Conservation (phyloP, 257 asterid genomes). For the Gardenia jasminoides region DNA sequence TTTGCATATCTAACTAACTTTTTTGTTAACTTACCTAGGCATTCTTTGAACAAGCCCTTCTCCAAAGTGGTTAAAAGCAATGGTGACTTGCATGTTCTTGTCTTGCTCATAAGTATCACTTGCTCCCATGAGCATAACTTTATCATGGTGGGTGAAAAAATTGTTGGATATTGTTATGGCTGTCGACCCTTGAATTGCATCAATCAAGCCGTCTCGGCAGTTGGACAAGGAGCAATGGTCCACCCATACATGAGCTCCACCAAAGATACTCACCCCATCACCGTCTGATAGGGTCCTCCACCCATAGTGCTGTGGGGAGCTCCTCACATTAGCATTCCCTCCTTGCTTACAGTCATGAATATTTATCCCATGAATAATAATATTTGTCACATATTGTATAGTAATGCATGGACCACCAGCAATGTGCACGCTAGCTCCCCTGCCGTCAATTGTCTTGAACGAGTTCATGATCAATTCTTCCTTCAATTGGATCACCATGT, state of each 20-base stretch:
- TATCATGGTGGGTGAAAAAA: slow-evolving; percentile 68
- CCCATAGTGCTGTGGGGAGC: slow-evolving; percentile 67
- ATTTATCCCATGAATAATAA: slow-evolving; percentile 70
- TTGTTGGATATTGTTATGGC: slow-evolving; percentile 72
- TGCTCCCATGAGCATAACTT: slow-evolving; percentile 82
- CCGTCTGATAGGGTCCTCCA: slow-evolving; percentile 76
- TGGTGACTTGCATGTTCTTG: slow-evolving; percentile 68
- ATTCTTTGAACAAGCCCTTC: slow-evolving; percentile 89
- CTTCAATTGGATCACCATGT: slow-evolving; percentile 71
- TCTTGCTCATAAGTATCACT: slow-evolving; percentile 59
- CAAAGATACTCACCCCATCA: slow-evolving; percentile 74
- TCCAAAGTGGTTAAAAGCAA: slow-evolving; percentile 82
- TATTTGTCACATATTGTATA: slow-evolving; percentile 63
- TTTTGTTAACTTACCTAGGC: slow-evolving; percentile 52
- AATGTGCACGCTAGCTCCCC: slow-evolving; percentile 80
- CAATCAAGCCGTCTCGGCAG: slow-evolving; percentile 67
- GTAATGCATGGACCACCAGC: slow-evolving; percentile 87
- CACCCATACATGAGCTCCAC: slow-evolving; percentile 78
- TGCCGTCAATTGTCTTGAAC: slow-evolving; percentile 74
- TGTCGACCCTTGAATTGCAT: slow-evolving; percentile 67
- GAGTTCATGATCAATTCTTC: slow-evolving; percentile 86
- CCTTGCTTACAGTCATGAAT: slow-evolving; percentile 79
- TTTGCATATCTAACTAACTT: too few species aligned
- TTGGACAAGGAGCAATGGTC: slow-evolving; percentile 71
- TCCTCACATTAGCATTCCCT: slow-evolving; percentile 74